Evolutionary conservation across 345 rosid species (phyloP).

Genomic region (Toxicodendron radicans): DNA sequence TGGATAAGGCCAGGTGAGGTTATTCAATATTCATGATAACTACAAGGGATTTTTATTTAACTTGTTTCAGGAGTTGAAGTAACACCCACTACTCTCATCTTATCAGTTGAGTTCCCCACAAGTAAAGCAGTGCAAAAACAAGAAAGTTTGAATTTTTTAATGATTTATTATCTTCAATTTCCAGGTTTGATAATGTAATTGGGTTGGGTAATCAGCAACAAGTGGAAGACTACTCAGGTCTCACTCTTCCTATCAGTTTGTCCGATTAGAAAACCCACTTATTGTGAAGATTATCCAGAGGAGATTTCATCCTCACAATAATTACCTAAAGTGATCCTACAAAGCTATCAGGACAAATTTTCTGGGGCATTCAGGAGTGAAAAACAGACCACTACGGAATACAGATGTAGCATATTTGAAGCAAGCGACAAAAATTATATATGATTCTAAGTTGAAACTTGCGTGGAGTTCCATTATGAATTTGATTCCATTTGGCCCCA

Average conservation of each 20-base stretch:
- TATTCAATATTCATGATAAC: no score
- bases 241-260: background rate
- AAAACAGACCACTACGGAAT: background rate
- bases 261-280: conserved; percentile 13
- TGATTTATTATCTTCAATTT: no score
- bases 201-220: no score
- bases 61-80: no score
- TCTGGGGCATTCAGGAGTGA: background rate
- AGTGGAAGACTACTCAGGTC: background rate
- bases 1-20: background rate
- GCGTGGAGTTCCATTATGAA: background rate
- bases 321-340: background rate
- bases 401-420: background rate
- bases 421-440: background rate
- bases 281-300: background rate
- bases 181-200: background rate
- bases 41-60: no score
- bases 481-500: background rate
- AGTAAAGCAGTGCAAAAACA: no score
- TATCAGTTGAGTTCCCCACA: no score
- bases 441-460: background rate
- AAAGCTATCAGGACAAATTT: background rate
- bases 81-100: no score
- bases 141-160: no score
- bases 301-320: background rate